phyloP scores from a whole-genome alignment of 2,329 filamentous ascomycete species.

The Graphiopsis chlorocephala region DNA sequence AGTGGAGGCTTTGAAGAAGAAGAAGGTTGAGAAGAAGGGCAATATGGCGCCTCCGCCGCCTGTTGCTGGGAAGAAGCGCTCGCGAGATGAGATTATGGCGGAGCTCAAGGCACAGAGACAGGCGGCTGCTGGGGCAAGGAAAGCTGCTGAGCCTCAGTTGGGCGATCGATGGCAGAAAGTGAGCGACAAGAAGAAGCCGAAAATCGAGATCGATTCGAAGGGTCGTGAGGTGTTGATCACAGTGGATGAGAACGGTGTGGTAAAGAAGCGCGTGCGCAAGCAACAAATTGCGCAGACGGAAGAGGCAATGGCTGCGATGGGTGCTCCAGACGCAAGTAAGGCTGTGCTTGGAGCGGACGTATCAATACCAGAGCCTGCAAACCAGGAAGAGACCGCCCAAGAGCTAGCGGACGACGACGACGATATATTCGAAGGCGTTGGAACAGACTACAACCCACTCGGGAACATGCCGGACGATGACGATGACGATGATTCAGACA shows the following conservation, averaged over 20 bases:
- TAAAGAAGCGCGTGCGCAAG: slow-evolving; percentile 61
- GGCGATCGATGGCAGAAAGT: slow-evolving; percentile 31
- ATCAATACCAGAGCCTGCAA: slow-evolving; percentile 23
- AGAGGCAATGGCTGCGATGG: slow-evolving; percentile 28
- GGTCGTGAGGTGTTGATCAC: slow-evolving; percentile 59
- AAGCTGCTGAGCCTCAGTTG: slow-evolving; percentile 46
- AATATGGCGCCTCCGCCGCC: slow-evolving; percentile 37
- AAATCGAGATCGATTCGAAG: slow-evolving; percentile 55
- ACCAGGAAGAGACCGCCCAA: slow-evolving; percentile 9
- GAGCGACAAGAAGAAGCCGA: slow-evolving; percentile 52
- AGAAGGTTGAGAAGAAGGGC: slow-evolving; percentile 53
- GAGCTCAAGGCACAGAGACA: slow-evolving; percentile 57
- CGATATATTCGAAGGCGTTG: slow-evolving; percentile 62
- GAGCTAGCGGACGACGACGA: slow-evolving; percentile 39
- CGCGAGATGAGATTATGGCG: slow-evolving; percentile 57
- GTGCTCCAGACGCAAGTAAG: slow-evolving; percentile 30
- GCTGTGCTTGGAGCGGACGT: slow-evolving; percentile 34
- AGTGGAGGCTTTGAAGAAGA: slow-evolving; percentile 64
- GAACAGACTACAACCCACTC: slow-evolving; percentile 60
- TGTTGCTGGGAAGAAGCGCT: slow-evolving; percentile 50
- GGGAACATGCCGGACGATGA: slow-evolving; percentile 41
- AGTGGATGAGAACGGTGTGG: slow-evolving; percentile 58
- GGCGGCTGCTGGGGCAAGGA: slow-evolving; percentile 43
- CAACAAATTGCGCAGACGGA: slow-evolving; percentile 35
- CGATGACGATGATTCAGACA: slow-evolving; percentile 48